Evolutionary conservation across 2,329 filamentous ascomycete species (phyloP), one percentile per base, ranked within the genome.

Genomic region (Clarireedia sp.): DNA sequence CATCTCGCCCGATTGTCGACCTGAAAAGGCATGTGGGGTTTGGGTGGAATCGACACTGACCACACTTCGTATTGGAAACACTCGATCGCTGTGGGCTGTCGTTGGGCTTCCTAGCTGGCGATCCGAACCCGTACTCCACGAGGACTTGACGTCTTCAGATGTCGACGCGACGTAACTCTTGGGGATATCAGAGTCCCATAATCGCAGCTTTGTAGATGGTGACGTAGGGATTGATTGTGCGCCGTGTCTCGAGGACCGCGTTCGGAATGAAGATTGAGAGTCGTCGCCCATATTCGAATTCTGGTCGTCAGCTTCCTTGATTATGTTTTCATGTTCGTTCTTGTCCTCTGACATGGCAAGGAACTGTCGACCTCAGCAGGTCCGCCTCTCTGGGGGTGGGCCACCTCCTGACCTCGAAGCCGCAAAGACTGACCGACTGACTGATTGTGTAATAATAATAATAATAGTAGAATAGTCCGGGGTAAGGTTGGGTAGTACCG

Each of bases 41-140:
- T 64, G 62, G 2, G 62, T 49, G 44, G 61, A 45, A 55, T 64
- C 64, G 29, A 66, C 64, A 46, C 62, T 63, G 24, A 66, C 61
- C 24, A 65, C 64, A 53, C 64, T 67, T 29, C 63, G 56, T 21
- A 67, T 66, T 8, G 65, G 65, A 46, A 64, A 67, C 2, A 67
- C 63, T 14, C 65, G 59, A 51, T 66, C 65, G 17, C 37, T 55
- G 5, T 17, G 16, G 41, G 24, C 8, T 17, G 56, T 41, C n/a
- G 48, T 51, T 29, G 60, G 60, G 33, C 58, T 64, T 16, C 54
- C 59, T 45, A 61, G 46, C 41, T 61, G 59, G 16, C 60, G 53
- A 24, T 58, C 62, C 14, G 58, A 61, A 44, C 52, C 58, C 0
- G 56, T 45, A 54, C 56, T 62, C 60, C 56, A 62, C 2, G 57